These are phyloP conservation scores for Candida chilensis DNA, from an alignment of 805 yeast genomes.

Conservation along the genomic window DNA sequence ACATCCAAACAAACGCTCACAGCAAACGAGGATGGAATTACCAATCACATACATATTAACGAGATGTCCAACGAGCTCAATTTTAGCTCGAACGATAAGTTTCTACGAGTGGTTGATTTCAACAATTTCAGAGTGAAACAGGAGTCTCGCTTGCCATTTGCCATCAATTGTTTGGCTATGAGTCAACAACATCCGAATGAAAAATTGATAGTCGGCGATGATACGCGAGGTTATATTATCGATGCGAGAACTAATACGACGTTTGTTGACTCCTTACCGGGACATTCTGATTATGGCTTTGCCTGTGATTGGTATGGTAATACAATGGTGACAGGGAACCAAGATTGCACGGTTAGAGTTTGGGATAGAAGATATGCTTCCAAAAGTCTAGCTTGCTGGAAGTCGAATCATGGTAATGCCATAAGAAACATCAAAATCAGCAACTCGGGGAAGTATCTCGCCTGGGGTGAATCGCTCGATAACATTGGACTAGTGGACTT, in stretches of 20 bases:
- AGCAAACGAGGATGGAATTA: slow-evolving; percentile 35
- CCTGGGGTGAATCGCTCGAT: slow-evolving; percentile 54
- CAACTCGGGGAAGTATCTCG: slow-evolving; percentile 29
- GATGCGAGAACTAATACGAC: slow-evolving; percentile 24
- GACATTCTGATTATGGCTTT: slow-evolving; percentile 49
- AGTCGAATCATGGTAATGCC: slow-evolving; percentile 30
- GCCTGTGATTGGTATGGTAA: slow-evolving; percentile 53
- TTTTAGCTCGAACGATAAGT: slow-evolving; percentile 42
- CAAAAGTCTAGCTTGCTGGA: slow-evolving; percentile 18
- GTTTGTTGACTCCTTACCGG: slow-evolving; percentile 14
- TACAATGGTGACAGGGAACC: slow-evolving; percentile 45
- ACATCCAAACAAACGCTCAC: slow-evolving; percentile 30
- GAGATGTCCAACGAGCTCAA: slow-evolving; percentile 19
- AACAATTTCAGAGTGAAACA: slow-evolving; percentile 7
- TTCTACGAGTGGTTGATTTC: slow-evolving; percentile 30
- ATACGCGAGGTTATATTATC: slow-evolving; percentile 26
- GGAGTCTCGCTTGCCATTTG: slow-evolving; percentile 24
- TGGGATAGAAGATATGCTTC: slow-evolving; percentile 35
- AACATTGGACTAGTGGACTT: slow-evolving; percentile 41
- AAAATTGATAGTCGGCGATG: slow-evolving; percentile 43
- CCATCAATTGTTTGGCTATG: slow-evolving; percentile 39
- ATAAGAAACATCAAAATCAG: slow-evolving; percentile 45
- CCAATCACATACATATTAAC: slow-evolving; percentile 35
- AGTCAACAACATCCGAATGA: slow-evolving; percentile 27
- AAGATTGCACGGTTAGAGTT: slow-evolving; percentile 46